phyloP scores from a whole-genome alignment of 139 green algal species.

The Raphidocelis subcapitata region DNA sequence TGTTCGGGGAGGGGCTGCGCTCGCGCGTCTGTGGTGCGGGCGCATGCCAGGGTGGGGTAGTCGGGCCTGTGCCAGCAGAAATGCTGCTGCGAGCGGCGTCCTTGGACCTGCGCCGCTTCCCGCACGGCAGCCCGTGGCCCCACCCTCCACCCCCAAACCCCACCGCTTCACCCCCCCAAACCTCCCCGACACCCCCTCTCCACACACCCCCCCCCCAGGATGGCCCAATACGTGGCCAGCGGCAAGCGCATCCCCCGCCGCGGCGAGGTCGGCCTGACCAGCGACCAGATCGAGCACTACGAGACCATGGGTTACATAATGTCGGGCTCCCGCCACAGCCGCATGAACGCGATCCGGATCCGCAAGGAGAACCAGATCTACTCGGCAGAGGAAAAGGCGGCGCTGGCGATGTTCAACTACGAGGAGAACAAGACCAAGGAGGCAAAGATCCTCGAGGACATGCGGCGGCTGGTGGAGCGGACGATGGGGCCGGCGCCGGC shows the following conservation, averaged over 20 bases:
- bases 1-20: too few relatives aligned
- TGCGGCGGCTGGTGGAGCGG: constrained; percentile 77
- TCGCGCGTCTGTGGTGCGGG: too few relatives aligned
- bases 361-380: constrained; percentile 97
- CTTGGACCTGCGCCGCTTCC: neutral
- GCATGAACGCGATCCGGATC: constrained; percentile 98
- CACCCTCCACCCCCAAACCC: too few relatives aligned
- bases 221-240: constrained; percentile 89
- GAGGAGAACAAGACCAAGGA: constrained; percentile 97
- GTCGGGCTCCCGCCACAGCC: constrained; percentile 86
- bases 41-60: too few relatives aligned
- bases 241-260: constrained; percentile 95
- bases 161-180: neutral
- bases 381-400: constrained; percentile 95
- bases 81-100: too few relatives aligned
- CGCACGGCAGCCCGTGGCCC: neutral
- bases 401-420: constrained; percentile 98
- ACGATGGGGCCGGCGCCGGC: constrained; percentile 46
- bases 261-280: constrained; percentile 91
- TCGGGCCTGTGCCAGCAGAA: too few relatives aligned
- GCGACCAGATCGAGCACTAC: constrained; percentile 88
- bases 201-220: constrained; percentile 47
- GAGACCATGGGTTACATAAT: constrained; percentile 97
- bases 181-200: neutral
- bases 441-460: constrained; percentile 85